Percentiles rank a stretch among this genome's conserved stretches.
Evolutionary conservation across 2,329 filamentous ascomycete species (phyloP).

Genomic region (Alternaria brassicicola): DNA sequence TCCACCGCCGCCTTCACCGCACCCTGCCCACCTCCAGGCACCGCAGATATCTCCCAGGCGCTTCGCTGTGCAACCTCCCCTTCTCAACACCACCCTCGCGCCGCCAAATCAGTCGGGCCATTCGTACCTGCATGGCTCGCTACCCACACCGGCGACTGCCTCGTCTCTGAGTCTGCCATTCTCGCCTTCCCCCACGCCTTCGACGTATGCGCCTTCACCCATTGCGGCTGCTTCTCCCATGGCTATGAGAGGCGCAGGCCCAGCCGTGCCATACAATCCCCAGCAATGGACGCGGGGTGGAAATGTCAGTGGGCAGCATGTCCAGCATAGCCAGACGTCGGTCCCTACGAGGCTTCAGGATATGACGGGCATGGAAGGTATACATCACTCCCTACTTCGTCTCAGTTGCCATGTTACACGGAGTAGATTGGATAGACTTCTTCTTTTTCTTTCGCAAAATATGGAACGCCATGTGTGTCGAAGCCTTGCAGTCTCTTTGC

Average conservation of each 20-base stretch:
- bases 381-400: constrained; percentile 9
- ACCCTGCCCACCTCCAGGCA: constrained; percentile 19
- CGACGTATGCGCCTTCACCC: constrained; percentile 43
- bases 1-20: constrained; percentile 26
- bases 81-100: constrained; percentile 50
- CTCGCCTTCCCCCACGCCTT: constrained; percentile 44
- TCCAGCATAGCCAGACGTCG: constrained; percentile 41
- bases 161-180: constrained; percentile 46
- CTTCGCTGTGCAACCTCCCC: constrained; percentile 50
- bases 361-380: constrained; percentile 58
- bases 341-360: constrained; percentile 45
- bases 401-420: not conserved
- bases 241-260: constrained; percentile 39
- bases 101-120: constrained; percentile 38
- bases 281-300: constrained; percentile 55
- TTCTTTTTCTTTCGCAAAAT: not conserved
- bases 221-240: constrained; percentile 42
- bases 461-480: not conserved
- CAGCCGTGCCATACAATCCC: constrained; percentile 54
- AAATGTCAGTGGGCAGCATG: constrained; percentile 47
- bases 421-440: constrained; percentile 1
- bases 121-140: constrained; percentile 39
- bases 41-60: constrained; percentile 42
- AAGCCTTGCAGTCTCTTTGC: not conserved
- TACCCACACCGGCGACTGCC: constrained; percentile 49